Evolutionary conservation across 768 basidiomycete species (phyloP).

Genomic region (Candolleomyces efflorescens): DNA sequence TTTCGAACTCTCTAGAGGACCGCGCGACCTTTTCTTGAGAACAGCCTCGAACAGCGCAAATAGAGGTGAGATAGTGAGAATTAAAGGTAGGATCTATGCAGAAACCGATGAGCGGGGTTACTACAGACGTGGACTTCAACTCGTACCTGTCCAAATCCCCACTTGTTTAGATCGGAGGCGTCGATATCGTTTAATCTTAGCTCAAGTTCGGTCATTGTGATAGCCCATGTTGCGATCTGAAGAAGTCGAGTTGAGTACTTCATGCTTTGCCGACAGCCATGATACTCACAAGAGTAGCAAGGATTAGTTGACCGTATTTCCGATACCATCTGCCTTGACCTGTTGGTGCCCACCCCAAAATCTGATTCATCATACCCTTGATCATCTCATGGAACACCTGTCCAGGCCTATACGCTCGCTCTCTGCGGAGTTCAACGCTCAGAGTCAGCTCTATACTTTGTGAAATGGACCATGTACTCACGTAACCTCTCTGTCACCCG

Average conservation of each 20-base stretch:
- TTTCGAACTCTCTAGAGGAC: constrained; percentile 12
- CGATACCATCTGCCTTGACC: constrained; percentile 18
- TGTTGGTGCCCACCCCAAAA: constrained; percentile 18
- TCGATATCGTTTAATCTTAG: constrained; percentile 13
- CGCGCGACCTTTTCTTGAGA: constrained; percentile 15
- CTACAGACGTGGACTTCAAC: too few species aligned
- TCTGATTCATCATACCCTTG: constrained; percentile 18
- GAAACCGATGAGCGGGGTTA: background rate
- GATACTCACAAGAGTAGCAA: constrained; percentile 14
- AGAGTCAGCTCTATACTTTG: background rate
- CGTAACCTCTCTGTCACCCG: constrained; percentile 12
- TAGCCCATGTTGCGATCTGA: constrained; percentile 20
- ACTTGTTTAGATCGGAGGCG: too few species aligned
- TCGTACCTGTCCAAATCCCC: constrained; percentile 23
- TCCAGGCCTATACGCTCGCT: constrained; percentile 15
- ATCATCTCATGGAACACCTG: constrained; percentile 23
- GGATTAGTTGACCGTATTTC: constrained; percentile 17
- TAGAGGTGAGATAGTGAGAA: constrained; percentile 20
- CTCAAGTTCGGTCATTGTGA: constrained; percentile 22
- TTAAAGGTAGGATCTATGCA: constrained; percentile 18
- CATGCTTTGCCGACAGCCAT: background rate
- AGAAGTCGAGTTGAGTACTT: background rate
- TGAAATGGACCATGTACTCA: background rate
- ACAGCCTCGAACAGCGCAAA: constrained; percentile 18
- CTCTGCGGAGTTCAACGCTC: constrained; percentile 3